phyloP scores from a whole-genome alignment of 169 alveolate species.

The Plasmodium ovale region DNA sequence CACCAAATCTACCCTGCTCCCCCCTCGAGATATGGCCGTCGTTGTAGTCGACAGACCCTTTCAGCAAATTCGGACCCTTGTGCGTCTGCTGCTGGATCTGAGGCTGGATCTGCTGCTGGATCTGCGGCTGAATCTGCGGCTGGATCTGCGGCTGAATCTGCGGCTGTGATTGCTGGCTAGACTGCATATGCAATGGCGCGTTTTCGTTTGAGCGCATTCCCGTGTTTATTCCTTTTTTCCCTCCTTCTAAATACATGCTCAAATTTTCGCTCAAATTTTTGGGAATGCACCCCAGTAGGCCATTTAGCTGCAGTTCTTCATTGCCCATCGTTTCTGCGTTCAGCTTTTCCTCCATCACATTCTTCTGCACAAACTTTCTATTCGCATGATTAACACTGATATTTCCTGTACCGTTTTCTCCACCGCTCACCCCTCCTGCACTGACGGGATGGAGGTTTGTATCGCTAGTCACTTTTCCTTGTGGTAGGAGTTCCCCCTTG shows the following conservation, averaged over 20 bases:
- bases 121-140: too few species aligned
- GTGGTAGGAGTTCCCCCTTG: not conserved
- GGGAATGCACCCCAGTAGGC: not conserved
- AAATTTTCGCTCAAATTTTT: constrained; percentile 29
- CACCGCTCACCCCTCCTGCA: too few species aligned
- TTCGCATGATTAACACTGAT: not conserved
- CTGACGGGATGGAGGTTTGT: too few species aligned
- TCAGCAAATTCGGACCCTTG: not conserved
- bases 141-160: too few species aligned
- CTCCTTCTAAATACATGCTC: constrained; percentile 5
- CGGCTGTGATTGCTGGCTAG: too few species aligned
- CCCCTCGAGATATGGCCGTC: not conserved
- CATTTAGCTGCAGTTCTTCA: constrained; percentile 15
- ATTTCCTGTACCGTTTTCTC: not conserved
- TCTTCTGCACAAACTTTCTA: not conserved
- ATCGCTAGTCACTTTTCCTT: too few species aligned
- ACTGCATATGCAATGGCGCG: not conserved
- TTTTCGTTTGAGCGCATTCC: not conserved
- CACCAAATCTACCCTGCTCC: not conserved
- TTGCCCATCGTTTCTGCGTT: not conserved
- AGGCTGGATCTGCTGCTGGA: too few species aligned
- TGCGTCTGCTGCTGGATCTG: too few species aligned
- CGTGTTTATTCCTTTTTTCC: not conserved
- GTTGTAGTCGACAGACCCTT: not conserved
- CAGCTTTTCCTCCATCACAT: not conserved